These are phyloP conservation scores for Marasmius sp. DNA, from an alignment of 1,284 basidiomycete species.

Conservation along the genomic window DNA sequence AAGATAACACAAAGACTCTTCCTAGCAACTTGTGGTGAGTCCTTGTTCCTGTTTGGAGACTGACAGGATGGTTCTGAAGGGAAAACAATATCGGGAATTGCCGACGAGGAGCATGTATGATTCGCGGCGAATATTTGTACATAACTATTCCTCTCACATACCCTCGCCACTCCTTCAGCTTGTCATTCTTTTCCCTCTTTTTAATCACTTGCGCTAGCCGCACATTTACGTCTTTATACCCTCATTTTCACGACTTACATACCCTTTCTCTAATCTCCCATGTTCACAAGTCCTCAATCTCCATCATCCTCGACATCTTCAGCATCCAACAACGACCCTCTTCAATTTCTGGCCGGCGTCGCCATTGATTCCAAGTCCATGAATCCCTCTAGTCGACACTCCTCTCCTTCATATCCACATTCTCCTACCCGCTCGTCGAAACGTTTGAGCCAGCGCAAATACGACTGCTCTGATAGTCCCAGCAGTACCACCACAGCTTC, in stretches of 20 bases:
- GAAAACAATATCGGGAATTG: constrained; percentile 5
- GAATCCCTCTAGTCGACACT: constrained; percentile 8
- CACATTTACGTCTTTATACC: constrained; percentile 19
- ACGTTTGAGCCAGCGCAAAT: constrained; percentile 7
- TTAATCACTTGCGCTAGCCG: constrained; percentile 29
- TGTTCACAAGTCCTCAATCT: constrained; percentile 18
- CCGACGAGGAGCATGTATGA: background rate
- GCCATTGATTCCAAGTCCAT: constrained; percentile 28
- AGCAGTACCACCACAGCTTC: background rate
- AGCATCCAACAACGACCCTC: constrained; percentile 23
- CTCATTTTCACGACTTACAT: constrained; percentile 16
- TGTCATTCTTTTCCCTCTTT: constrained; percentile 17
- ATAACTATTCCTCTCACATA: background rate
- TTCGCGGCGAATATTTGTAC: background rate
- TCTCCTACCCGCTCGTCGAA: constrained; percentile 13
- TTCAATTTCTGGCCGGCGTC: constrained; percentile 40
- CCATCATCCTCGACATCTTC: constrained; percentile 23
- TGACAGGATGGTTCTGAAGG: background rate
- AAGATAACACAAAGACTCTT: background rate
- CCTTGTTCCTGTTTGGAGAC: constrained; percentile 3
- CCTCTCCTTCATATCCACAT: constrained; percentile 3
- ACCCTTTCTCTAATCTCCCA: background rate
- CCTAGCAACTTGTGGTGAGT: background rate
- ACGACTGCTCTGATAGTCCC: background rate
- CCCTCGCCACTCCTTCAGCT: background rate